These are phyloP conservation scores for Apiotrichum laibachii DNA, from an alignment of 1,284 basidiomycete genomes.

Conservation along the genomic window DNA sequence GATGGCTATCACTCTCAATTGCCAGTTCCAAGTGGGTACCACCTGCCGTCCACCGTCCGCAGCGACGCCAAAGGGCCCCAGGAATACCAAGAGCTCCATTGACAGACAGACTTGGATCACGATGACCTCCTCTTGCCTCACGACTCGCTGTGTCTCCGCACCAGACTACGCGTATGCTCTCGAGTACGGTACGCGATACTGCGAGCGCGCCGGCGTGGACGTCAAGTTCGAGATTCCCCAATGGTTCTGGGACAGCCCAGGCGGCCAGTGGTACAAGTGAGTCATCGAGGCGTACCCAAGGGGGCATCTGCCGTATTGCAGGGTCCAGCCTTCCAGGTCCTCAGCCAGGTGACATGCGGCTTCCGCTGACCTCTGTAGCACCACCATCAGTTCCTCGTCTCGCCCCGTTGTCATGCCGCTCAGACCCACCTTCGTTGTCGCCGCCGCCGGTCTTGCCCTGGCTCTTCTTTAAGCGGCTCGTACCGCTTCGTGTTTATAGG, in stretches of 20 bases:
- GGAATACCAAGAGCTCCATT: background rate
- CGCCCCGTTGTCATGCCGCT: background rate
- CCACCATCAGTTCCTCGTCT: background rate
- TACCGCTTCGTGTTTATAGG: background rate
- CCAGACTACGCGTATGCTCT: constrained; percentile 43
- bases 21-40: constrained; percentile 28
- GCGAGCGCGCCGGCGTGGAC: constrained; percentile 32
- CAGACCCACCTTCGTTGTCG: background rate
- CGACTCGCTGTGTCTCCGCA: constrained; percentile 29
- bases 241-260: constrained; percentile 21
- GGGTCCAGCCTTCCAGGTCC: background rate
- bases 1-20: constrained; percentile 29
- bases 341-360: background rate
- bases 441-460: background rate
- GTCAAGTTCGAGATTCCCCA: constrained; percentile 26
- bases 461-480: background rate
- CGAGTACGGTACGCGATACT: constrained; percentile 35
- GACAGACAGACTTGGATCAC: constrained; percentile 20
- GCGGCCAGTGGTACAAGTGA: constrained; percentile 39
- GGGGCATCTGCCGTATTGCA: background rate
- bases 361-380: background rate
- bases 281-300: constrained; percentile 6
- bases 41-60: background rate
- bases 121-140: constrained; percentile 31
- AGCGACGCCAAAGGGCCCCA: background rate